Base-by-base conservation (phyloP, 257 asterid species). In the Solanum phureja region DNA sequence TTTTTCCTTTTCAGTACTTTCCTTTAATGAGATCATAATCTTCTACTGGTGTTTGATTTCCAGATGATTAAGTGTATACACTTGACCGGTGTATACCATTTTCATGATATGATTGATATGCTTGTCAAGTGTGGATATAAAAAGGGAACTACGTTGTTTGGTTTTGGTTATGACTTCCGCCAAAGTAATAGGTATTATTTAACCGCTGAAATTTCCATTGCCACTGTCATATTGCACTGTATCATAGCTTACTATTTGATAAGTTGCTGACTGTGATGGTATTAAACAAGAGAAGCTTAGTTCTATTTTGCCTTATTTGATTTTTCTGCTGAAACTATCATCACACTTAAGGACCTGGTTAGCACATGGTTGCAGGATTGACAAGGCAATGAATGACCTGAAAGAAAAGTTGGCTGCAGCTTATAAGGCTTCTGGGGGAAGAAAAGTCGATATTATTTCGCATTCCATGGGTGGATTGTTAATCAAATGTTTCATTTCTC, bases 401-500 rank as follows among this genome's bases (percentile, higher is more conserved):
- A 91, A 93, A 89, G 91, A 92, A 83, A 97, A 90, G 88, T 56
- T 97, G 91, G 95, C 93, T 90, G 82, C 95, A 89, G 98, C 98
- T 44, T 92, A 93, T 93, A 90, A 93, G 90, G 98, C 98, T 89
- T 95, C 99, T 6, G 98, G 99, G 56, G 98, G 98, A 35, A 92
- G 99, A 91, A 95, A 97, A 94, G 95, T 95, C 89, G 95, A 93
- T 88, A 87, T 97, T 85, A 94, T 93, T 88, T 94, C 98, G 8
- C 98, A 97, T 89, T 97, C 99, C 14, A 97, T 95, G 98, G 98
- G 98, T 84, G 99, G 98, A 91, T 89, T 96, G 94, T 92, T 96
- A 66, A 93, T 93, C 81, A 90, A 93, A 58, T 96, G 97, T 90
- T 94, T 93, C 88, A 92, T 92, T 88, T 52, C 89, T 77, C 97